Evolutionary conservation across 441 rosid species (phyloP).

Genomic region (Eugenia klotzschiana): DNA sequence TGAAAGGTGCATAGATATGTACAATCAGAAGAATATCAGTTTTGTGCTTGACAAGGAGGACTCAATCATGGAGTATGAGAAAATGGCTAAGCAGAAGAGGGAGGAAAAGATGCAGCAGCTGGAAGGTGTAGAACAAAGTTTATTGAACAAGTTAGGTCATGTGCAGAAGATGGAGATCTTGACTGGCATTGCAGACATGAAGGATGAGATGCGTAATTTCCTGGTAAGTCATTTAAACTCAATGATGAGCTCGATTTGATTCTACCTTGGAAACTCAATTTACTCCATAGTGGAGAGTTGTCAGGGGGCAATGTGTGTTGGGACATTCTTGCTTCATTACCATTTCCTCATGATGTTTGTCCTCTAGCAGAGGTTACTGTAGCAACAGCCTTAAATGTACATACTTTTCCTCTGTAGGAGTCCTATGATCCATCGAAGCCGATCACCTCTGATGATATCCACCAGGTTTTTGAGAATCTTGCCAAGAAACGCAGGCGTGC

Average conservation of each 20-base stretch:
- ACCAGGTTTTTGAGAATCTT: slow-evolving; percentile 76
- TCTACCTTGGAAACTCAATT: neutral
- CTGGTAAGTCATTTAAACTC: slow-evolving; percentile 31
- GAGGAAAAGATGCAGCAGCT: slow-evolving; percentile 76
- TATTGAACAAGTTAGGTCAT: slow-evolving; percentile 66
- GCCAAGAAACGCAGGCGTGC: slow-evolving; percentile 61
- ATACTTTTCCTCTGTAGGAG: slow-evolving; percentile 25
- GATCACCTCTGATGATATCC: slow-evolving; percentile 63
- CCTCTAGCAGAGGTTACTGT: neutral
- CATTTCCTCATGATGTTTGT: neutral
- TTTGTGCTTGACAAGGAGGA: slow-evolving; percentile 72
- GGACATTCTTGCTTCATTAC: neutral
- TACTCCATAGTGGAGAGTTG: neutral
- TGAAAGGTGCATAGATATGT: slow-evolving; percentile 49
- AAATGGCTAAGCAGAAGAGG: slow-evolving; percentile 72
- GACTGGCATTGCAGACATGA: slow-evolving; percentile 71
- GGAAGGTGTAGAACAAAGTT: slow-evolving; percentile 53
- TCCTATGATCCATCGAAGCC: slow-evolving; percentile 67
- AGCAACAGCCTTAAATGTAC: neutral
- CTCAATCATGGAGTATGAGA: slow-evolving; percentile 78
- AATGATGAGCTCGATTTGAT: neutral
- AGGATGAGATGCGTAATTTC: slow-evolving; percentile 51
- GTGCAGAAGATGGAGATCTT: slow-evolving; percentile 82
- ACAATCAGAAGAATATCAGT: slow-evolving; percentile 38
- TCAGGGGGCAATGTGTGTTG: neutral